phyloP scores from a whole-genome alignment of 2,329 filamentous ascomycete species.

The Chrysoporthe austroafricana region DNA sequence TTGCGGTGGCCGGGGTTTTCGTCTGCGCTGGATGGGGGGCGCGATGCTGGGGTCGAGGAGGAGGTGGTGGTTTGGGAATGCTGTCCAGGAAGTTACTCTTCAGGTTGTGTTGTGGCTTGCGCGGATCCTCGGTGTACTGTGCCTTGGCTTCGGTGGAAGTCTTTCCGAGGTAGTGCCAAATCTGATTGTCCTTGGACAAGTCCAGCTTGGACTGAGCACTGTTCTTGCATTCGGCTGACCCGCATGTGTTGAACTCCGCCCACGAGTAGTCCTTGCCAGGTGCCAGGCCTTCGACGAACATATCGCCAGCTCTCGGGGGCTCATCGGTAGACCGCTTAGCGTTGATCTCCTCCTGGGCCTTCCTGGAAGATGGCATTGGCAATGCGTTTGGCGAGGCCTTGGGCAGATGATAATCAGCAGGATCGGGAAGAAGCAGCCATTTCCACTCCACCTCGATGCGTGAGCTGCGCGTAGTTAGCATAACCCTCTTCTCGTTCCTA shows the following conservation, averaged over 20 bases:
- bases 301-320: slow-evolving; percentile 66
- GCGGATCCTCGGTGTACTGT: slow-evolving; percentile 83
- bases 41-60: slow-evolving; percentile 30
- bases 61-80: slow-evolving; percentile 52
- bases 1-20: slow-evolving; percentile 28
- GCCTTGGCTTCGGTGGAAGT: slow-evolving; percentile 87
- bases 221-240: slow-evolving; percentile 50
- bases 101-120: slow-evolving; percentile 62
- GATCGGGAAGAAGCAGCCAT: slow-evolving; percentile 75
- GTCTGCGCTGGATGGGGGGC: slow-evolving; percentile 28
- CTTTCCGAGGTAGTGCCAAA: slow-evolving; percentile 89
- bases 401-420: slow-evolving; percentile 71
- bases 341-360: slow-evolving; percentile 69
- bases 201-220: slow-evolving; percentile 70
- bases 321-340: slow-evolving; percentile 65
- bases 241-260: slow-evolving; percentile 77
- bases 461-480: slow-evolving; percentile 60
- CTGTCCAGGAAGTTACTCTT: slow-evolving; percentile 76
- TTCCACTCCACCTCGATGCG: slow-evolving; percentile 83
- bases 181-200: slow-evolving; percentile 69
- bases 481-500: slow-evolving; percentile 15
- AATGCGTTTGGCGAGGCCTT: slow-evolving; percentile 75
- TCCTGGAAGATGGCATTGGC: slow-evolving; percentile 67
- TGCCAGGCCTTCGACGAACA: slow-evolving; percentile 59
- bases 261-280: slow-evolving; percentile 58